Base-by-base conservation (phyloP, 1,284 basidiomycete species). In the Moesziomyces globuligerus region DNA sequence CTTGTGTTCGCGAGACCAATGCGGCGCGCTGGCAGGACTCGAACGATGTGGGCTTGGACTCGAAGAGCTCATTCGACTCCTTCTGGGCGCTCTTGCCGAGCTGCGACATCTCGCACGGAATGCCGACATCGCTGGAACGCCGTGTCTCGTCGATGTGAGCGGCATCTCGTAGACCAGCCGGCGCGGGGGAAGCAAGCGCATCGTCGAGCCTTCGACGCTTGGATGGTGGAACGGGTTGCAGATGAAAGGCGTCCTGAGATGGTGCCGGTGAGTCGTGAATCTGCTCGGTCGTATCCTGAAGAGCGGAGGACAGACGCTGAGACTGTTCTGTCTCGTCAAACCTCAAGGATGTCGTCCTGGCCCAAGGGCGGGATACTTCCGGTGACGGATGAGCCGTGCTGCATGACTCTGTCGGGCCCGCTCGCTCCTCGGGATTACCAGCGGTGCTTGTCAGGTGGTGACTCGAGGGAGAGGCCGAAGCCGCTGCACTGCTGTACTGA, bases 131-230 rank as follows among this genome's bases (percentile, higher is more conserved):
- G 51, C 55, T 65, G 37, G 46, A 47, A 8, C 54, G 37, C 21
- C 48, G 43, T 5, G 47, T 26, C 9, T 64, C 47, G n/a, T 59
- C 59, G n/a, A 36, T 28, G 21, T 32, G 43, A 9, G 13, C 15
- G 32, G 18, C 25, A 9, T 24, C 25, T 15, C 28, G n/a, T 38
- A 28, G 39, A 10, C 11, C 21, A 7, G 25, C n/a, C 3, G 24
- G 24, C 10, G 20, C 37, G n/a, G 21, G 7, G 38, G 29, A 17
- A 1, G 26, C 13, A 5, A 47, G 47, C 3, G 29, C 45, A 15
- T 56, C 52, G 26, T 69, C 51, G 4, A 69, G n/a, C 36, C 48
- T 46, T 52, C 66, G 58, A 29, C 60, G 59, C 38, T 69, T 69
- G 7, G 43, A 37, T 2, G 55, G 42, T 15, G 66, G 66, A 3